These are phyloP conservation scores for Fusarium sp. DNA, from an alignment of 2,329 filamentous ascomycete genomes.

Conservation along the genomic window DNA sequence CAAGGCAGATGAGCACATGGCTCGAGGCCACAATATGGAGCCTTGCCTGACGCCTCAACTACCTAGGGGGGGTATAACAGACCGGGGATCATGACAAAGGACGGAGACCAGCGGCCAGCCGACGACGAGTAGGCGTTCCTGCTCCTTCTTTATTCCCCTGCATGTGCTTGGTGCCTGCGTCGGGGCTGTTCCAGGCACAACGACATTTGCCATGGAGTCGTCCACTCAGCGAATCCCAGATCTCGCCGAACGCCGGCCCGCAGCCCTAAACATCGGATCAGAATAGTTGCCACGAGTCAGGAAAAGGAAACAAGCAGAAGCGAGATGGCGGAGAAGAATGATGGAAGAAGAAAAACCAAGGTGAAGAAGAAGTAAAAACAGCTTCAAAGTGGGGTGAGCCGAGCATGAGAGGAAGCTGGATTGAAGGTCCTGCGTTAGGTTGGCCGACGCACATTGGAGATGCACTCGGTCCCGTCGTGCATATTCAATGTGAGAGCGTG, in stretches of 20 bases:
- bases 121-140: slow-evolving; percentile 21
- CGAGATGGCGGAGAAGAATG: slow-evolving; percentile 15
- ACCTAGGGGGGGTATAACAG: background rate
- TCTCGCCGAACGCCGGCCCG: slow-evolving; percentile 13
- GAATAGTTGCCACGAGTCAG: slow-evolving; percentile 13
- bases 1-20: background rate
- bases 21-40: background rate
- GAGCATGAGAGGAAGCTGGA: background rate
- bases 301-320: slow-evolving; percentile 12
- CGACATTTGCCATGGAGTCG: background rate
- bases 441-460: background rate
- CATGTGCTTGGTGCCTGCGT: slow-evolving; percentile 38
- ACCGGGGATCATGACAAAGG: background rate
- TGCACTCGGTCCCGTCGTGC: slow-evolving; percentile 15
- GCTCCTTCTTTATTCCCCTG: slow-evolving; percentile 32
- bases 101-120: background rate
- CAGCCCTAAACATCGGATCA: slow-evolving; percentile 19
- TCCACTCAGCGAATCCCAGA: slow-evolving; percentile 23
- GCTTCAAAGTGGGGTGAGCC: slow-evolving; percentile 22
- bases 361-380: slow-evolving; percentile 8
- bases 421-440: background rate
- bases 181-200: slow-evolving; percentile 3
- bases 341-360: slow-evolving; percentile 1
- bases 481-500: slow-evolving; percentile 14
- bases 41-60: background rate